phyloP scores from a whole-genome alignment of 2,329 filamentous ascomycete species.

The Xylaria multiplex region DNA sequence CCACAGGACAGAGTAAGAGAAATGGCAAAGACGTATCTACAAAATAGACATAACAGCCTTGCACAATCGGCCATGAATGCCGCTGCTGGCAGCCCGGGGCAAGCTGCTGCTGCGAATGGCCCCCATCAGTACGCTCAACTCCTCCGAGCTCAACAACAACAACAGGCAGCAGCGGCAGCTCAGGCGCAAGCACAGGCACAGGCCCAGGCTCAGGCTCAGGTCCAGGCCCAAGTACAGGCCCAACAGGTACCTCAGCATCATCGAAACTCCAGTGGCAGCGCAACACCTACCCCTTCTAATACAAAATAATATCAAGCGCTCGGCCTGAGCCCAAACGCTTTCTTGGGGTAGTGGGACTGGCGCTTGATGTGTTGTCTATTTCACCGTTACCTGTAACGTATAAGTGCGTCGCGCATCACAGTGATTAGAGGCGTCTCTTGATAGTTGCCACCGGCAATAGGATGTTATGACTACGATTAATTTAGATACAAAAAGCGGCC shows the following conservation, averaged over 20 bases:
- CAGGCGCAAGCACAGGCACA: constrained; percentile 38
- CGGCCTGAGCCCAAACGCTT: not conserved
- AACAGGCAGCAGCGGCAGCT: constrained; percentile 53
- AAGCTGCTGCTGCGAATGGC: constrained; percentile 60
- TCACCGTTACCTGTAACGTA: constrained; percentile 21
- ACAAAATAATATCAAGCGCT: constrained; percentile 38
- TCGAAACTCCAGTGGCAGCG: constrained; percentile 46
- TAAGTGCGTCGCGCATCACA: constrained; percentile 18
- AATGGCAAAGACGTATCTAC: constrained; percentile 63
- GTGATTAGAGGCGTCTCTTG: constrained; percentile 11
- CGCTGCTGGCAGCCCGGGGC: constrained; percentile 61
- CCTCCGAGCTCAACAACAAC: constrained; percentile 66
- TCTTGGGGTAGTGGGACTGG: not conserved
- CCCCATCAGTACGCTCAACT: constrained; percentile 70
- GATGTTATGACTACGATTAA: constrained; percentile 17
- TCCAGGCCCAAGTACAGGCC: constrained; percentile 40
- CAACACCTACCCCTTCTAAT: constrained; percentile 44
- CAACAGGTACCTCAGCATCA: constrained; percentile 47
- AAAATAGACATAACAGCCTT: constrained; percentile 54
- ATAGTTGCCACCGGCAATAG: constrained; percentile 12
- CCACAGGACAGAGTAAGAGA: constrained; percentile 61
- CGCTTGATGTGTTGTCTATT: constrained; percentile 6
- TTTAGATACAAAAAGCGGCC: constrained; percentile 19
- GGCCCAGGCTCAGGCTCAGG: constrained; percentile 41
- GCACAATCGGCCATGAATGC: constrained; percentile 64